phyloP scores from a whole-genome alignment of 805 yeast genomes.

The Wickerhamomyces silvicola region DNA sequence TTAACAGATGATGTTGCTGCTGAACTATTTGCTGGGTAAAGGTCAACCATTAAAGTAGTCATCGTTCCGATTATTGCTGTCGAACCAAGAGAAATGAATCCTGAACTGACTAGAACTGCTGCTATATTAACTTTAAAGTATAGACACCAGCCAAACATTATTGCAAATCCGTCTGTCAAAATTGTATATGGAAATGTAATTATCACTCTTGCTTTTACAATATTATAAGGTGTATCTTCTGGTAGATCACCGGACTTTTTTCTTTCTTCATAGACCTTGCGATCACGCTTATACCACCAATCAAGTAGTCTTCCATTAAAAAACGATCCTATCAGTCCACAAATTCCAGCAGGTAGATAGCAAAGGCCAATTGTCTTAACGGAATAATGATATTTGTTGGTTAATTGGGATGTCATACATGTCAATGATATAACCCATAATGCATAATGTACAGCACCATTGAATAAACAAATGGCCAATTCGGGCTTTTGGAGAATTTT shows the following conservation, averaged over 20 bases:
- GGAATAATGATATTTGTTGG: conserved; percentile 41
- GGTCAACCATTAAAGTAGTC: conserved; percentile 68
- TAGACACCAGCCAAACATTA: conserved; percentile 73
- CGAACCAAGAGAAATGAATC: conserved; percentile 51
- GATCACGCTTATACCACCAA: conserved; percentile 37
- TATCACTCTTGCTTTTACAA: conserved; percentile 49
- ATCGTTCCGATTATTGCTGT: conserved; percentile 52
- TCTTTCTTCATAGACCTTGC: conserved; percentile 16
- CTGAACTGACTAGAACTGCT: conserved; percentile 52
- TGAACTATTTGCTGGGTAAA: conserved; percentile 64
- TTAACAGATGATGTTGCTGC: conserved; percentile 72
- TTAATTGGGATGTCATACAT: conserved; percentile 50
- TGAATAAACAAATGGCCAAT: conserved; percentile 43
- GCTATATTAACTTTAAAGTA: conserved; percentile 40
- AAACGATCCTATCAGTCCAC: conserved; percentile 56
- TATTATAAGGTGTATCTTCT: conserved; percentile 36
- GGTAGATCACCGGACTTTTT: conserved; percentile 16
- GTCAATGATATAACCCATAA: conserved; percentile 68
- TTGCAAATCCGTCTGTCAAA: conserved; percentile 32
- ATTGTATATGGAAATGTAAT: conserved; percentile 37
- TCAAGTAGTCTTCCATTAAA: conserved; percentile 52
- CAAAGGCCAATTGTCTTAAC: conserved; percentile 61
- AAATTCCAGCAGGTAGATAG: conserved; percentile 69
- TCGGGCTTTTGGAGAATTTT: conserved; percentile 37
- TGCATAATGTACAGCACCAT: conserved; percentile 58